Conservation (phyloP, 1,139 yeast species). For the Geotrichum histeridarum region DNA sequence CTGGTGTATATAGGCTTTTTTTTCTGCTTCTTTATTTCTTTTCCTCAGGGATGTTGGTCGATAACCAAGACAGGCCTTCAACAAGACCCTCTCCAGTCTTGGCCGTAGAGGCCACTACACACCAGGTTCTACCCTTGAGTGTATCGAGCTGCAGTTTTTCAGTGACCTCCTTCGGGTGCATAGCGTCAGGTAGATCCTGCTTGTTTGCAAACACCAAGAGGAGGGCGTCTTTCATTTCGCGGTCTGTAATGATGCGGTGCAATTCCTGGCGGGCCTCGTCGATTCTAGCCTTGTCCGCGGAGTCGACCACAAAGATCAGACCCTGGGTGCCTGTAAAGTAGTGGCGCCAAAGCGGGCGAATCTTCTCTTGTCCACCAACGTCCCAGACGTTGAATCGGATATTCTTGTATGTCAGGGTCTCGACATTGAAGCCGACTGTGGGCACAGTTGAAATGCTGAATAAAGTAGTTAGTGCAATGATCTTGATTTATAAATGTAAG, state of each 20-base stretch:
- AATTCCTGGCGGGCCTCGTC: conserved; percentile 77
- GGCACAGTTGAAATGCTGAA: conserved; percentile 72
- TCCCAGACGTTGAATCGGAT: conserved; percentile 94
- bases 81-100: conserved; percentile 88
- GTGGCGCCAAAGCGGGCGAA: conserved; percentile 91
- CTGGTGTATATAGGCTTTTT: not conserved
- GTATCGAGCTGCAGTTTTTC: conserved; percentile 79
- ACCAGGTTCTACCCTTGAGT: conserved; percentile 86
- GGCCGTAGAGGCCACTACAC: conserved; percentile 84
- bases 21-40: conserved; percentile 22
- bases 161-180: conserved; percentile 86
- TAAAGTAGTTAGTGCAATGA: not conserved
- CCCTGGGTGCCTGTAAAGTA: conserved; percentile 93
- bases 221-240: conserved; percentile 75
- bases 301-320: conserved; percentile 85
- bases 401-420: conserved; percentile 82
- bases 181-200: conserved; percentile 83
- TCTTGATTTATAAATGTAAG: not conserved
- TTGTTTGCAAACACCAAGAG: conserved; percentile 85
- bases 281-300: conserved; percentile 65
- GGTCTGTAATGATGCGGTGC: conserved; percentile 67
- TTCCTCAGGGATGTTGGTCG: conserved; percentile 54
- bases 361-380: conserved; percentile 91
- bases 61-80: conserved; percentile 84
- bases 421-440: conserved; percentile 92